Base-by-base conservation (phyloP, 305 asterid genomes). In the Fraxinus baroniana region DNA sequence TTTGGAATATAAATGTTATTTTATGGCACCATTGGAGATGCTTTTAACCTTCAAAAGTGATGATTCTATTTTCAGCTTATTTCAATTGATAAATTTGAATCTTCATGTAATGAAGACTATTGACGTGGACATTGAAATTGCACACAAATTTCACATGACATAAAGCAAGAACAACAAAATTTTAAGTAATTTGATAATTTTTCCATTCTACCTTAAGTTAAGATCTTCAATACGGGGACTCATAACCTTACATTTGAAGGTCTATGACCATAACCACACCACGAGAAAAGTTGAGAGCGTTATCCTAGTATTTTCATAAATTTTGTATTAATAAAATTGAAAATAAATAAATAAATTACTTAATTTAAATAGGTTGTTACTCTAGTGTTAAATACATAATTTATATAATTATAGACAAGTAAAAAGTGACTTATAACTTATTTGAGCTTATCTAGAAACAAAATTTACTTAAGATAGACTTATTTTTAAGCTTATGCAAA, bases 391-490 rank as follows among this genome's bases (percentile, higher is more conserved):
- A 41, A 41, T 41, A 10, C 4, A 10, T 12, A 10, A 9, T 41
- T 41, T 41, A 9, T 41, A 9, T 10, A 41, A 1, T 44, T 46
- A 3, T 13, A 12, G 55, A 12, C 15, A 46, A 44, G 55, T 44
- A 44, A 44, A 44, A 57, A n/a, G 2, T 18, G n/a, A n/a, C 20
- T 5, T 57, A 18, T 57, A 26, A 26, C 30, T 4, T 6, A 32
- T 32, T 55, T n/a, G 70, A 60, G 15, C 70, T 60, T 18, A 20
- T 78, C 80, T 68, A 62, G 77, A 74, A 71, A 28, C 75, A 49
- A 64, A 83, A 84, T 86, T 81, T 86, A 86, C 86, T 88, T 83
- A 81, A 9, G 72, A 24, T 64, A 10, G 1, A 22, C 35, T 13
- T 10, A 3, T 3, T 64, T 64, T 64, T 64, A 9, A 64, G 72